Base-by-base conservation (phyloP, 768 basidiomycete genomes). In the Lactarius tabidus region DNA sequence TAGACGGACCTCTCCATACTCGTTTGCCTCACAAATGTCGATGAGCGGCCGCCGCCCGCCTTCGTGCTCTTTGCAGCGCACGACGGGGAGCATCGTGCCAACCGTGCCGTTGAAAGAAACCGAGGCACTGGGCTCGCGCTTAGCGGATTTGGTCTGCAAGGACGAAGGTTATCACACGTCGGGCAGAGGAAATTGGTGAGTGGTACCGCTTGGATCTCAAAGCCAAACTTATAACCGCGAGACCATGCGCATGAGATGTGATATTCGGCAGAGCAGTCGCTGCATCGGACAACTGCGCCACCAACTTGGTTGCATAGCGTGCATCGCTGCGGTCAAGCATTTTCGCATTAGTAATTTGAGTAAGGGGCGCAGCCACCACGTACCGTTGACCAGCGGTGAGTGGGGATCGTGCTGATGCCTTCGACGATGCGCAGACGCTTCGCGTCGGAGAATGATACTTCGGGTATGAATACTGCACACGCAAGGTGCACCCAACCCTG, bases 161-260 rank as follows among this genome's bases (percentile, higher is more conserved):
- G 29, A n/a, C 23, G 36, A n/a, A 43, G 33, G 35, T 33, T 31
- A 28, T 54, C 29, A 54, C 31, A 54, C 23, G 20, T 35, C 12
- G 28, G 35, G 33, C 8, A 33, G 33, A 33, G 17, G 31, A 45
- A 15, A 28, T 9, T 26, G 8, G 20, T n/a, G 1, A 9, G 9
- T 77, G 88, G 72, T 69, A 90, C 93, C 39, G 88, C 83, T 71
- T 89, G 89, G 45, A 98, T 84, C 77, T 98, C 95, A 75, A 99
- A 97, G 33, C 93, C 95, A 69, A 98, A 95, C 69, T 81, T 88
- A 77, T 89, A 85, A 0, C 89, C 89, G 45, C 86, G 79, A 60
- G 81, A 83, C 91, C 93, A 98, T 23, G 93, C 97, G 74, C 97
- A 99, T 0, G 92, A 88, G 9, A 88, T 81, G 74, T 99, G 97